Base-by-base conservation (phyloP, 2,329 filamentous ascomycete genomes). In the Aspergillus fructus region DNA sequence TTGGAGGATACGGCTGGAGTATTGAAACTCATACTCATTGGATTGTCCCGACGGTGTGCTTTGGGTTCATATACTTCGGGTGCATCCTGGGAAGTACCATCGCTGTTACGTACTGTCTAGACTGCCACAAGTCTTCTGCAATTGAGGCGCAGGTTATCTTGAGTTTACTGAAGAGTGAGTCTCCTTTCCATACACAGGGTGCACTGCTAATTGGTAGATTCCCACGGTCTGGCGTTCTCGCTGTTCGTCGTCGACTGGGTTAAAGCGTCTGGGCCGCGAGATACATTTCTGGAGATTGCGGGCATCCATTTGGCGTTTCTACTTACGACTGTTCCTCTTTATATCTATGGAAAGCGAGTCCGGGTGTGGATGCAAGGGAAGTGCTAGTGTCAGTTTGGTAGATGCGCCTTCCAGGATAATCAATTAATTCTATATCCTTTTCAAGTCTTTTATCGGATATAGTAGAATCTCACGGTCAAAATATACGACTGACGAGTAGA, bases 221-320 rank as follows among this genome's bases (percentile, higher is more conserved):
- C n/a, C 30, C 47, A 56, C 17, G 54, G 54, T 2, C n/a, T 56
- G 1, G 54, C 48, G 12, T 56, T 56, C 23, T 56, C 54, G 19
- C 17, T 56, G 12, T 56, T 56, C n/a, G 37, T 56, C 1, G 54
- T 56, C 3, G 48, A 56, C 17, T 56, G 54, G 54, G 39, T 56
- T 9, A 43, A 56, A 30, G 33, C 15, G 23, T 46, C 47, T 23
- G 48, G 47, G 4, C 48, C 54, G 21, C 47, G 54, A 3, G 21
- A 33, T 46, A 41, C 34, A 13, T 56, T 51, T 42, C 15, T 56
- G 15, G 24, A 27, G 1, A 24, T 56, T n/a, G 30, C 54, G 2
- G 54, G 40, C 2, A 30, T 56, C 1, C 48, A 56, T 51, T 12
- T 51, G 13, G 41, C 9, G 1, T 51, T 56, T 6, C 23, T 51